Evolutionary conservation across 129 eudicot species (phyloP), one percentile per base, ranked within the genome.

Genomic region (sunflower (Helianthus annuus)): DNA sequence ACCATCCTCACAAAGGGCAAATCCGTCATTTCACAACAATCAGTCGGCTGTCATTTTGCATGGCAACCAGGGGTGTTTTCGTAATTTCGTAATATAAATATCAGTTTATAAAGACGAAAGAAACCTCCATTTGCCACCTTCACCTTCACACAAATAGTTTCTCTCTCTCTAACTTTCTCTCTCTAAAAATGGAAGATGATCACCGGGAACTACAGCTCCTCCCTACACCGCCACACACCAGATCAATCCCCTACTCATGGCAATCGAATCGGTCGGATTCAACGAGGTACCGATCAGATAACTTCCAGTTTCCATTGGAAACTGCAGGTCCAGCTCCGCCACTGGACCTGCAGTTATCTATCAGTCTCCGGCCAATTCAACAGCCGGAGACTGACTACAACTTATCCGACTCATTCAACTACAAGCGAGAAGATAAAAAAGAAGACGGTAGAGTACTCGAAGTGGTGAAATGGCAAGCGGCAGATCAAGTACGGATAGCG

Each of bases 401-500:
- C 17, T 38, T 64, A 27, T 36, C 55, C 4, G 40, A 70, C 3
- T 62, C 83, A 3, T 52, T 32, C 15, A 52, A 51, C 3, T 44
- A 52, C 1, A 72, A 40, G 45, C 6, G 70, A 39, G 74, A 69
- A 15, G 52, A 68, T 12, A 48, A 76, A 58, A 46, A 5, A 0
- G 63, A 76, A 4, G 58, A 29, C 66, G 71, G 76, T 7, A 36
- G 83, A 52, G 61, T 89, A 0, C 32, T 27, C 32, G 96, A 91
- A 64, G 87, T 86, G 3, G 19, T 91, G 64, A 86, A 82, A 74
- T 86, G 90, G 96, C 90, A 91, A 56, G 90, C 97, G 1, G 88
- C 96, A 0, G 93, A 92, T 86, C 94, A 92, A 69, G 81, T 84
- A 12, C 80, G 91, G 29, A 70, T 89, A 19, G 94, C 96, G 1